phyloP scores from a whole-genome alignment of 2,329 filamentous ascomycete species.

The Ophiostoma ulmi region DNA sequence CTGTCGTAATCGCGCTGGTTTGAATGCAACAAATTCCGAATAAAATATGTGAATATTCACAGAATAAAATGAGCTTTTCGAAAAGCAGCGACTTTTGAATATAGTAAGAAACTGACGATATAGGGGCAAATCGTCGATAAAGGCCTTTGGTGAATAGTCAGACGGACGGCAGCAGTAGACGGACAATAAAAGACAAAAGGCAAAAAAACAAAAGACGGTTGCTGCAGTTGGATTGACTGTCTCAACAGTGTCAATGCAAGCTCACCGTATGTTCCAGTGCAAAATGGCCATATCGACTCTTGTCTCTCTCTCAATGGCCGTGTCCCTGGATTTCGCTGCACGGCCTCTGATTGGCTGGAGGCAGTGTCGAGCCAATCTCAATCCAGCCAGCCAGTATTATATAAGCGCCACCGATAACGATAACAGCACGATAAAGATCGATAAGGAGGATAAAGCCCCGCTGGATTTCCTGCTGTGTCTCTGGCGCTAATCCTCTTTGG shows the following conservation, averaged over 20 bases:
- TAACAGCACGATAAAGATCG: neutral
- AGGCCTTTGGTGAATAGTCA: neutral
- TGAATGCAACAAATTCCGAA: neutral
- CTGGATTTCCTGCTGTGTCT: constrained; percentile 12
- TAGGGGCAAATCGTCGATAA: neutral
- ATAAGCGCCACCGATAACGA: neutral
- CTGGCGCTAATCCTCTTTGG: constrained; percentile 20
- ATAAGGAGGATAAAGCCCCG: neutral
- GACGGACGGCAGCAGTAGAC: neutral
- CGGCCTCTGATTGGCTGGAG: neutral
- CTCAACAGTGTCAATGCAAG: neutral
- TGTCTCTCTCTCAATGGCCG: neutral
- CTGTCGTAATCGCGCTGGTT: neutral
- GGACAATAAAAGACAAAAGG: neutral
- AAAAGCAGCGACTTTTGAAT: neutral
- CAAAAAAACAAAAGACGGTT: neutral
- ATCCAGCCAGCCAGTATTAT: neutral
- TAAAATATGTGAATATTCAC: neutral
- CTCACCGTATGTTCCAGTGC: neutral
- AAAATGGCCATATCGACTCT: too few relatives aligned
- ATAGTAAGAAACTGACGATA: neutral
- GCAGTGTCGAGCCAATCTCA: neutral
- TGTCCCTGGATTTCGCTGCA: neutral
- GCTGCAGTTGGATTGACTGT: neutral
- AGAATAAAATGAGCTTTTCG: neutral